phyloP scores from a whole-genome alignment of 169 alveolate genomes.

The Cryptosporidium xiaoi region DNA sequence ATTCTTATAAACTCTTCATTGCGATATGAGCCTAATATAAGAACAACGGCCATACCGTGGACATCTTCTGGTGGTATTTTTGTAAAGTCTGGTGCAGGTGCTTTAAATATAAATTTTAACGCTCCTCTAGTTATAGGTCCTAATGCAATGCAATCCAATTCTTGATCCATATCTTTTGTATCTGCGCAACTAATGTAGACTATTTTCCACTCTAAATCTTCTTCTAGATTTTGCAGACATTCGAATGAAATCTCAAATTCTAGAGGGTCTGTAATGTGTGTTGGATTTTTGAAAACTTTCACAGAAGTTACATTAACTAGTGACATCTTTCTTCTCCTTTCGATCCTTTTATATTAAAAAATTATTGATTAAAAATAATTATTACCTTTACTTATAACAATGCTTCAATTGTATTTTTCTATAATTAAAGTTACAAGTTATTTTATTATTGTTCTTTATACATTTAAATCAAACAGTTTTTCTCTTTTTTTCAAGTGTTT shows the following conservation, averaged over 20 bases:
- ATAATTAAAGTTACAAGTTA: too few relatives aligned
- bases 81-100: conserved; percentile 92
- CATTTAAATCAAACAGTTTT: too few relatives aligned
- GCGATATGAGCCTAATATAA: conserved; percentile 93
- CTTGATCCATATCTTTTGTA: conserved; percentile 88
- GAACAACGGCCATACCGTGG: conserved; percentile 96
- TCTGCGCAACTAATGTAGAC: conserved; percentile 84
- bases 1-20: conserved; percentile 96
- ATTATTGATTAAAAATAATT: too few relatives aligned
- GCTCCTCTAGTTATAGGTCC: conserved; percentile 94
- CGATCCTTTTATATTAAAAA: too few relatives aligned
- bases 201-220: conserved; percentile 93
- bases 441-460: too few relatives aligned
- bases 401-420: too few relatives aligned
- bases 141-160: conserved; percentile 92
- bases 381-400: too few relatives aligned
- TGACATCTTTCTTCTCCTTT: conserved; percentile 85
- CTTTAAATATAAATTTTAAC: conserved; percentile 92
- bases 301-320: conserved; percentile 93
- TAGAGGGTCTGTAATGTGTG: conserved; percentile 91
- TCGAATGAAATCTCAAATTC: conserved; percentile 94
- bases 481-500: too few relatives aligned
- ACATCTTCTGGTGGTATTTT: conserved; percentile 89
- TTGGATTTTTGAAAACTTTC: conserved; percentile 89
- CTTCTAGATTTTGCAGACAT: conserved; percentile 88